Evolutionary conservation across 2,329 filamentous ascomycete genomes (phyloP), one percentile per base, ranked within the genome.

Genomic region (Trichoderma sp.): DNA sequence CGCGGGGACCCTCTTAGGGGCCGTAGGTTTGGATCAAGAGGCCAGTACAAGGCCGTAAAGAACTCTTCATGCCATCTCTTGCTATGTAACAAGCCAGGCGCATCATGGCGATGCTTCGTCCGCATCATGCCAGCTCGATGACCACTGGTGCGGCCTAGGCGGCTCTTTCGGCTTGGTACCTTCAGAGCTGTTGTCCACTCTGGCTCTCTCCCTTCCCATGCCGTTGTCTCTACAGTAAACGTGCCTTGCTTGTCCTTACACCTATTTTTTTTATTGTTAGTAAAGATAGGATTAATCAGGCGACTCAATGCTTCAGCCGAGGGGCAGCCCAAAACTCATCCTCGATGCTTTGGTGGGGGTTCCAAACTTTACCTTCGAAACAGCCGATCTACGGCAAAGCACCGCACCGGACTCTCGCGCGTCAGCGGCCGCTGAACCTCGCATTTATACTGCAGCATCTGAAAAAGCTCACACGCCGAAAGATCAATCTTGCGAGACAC

Each of bases 161-260:
- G 77, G 72, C 21, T 75, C 71, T 45, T 56, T 69, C 4, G 21
- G n/a, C 41, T 41, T 64, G 21, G 60, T 38, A 16, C 41, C 41
- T 18, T 73, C 60, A 27, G 29, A n/a, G 56, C 73, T 29, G 21
- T 24, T 24, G 16, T 73, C 74, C 18, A 5, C 60, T 38, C 33
- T 35, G 64, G 77, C 77, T 63, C 78, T 78, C 76, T 80, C 81
- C 82, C 86, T 83, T 92, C 90, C 91, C 90, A 92, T 60, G 87
- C 86, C 14, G 91, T 92, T 29, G 91, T 93, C 83, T 93, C 91
- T 60, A 91, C 88, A 81, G 85, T 88, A 79, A 92, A 93, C 8
- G 75, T 84, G 5, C 89, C 89, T 16, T 89, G 89, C 78, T 84
- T 87, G 82, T 92, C 90, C 75, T 85, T 84, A 81, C 91, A 92